Base-by-base conservation (phyloP, 306 rosid species). In the Casuarina equisetifolia region DNA sequence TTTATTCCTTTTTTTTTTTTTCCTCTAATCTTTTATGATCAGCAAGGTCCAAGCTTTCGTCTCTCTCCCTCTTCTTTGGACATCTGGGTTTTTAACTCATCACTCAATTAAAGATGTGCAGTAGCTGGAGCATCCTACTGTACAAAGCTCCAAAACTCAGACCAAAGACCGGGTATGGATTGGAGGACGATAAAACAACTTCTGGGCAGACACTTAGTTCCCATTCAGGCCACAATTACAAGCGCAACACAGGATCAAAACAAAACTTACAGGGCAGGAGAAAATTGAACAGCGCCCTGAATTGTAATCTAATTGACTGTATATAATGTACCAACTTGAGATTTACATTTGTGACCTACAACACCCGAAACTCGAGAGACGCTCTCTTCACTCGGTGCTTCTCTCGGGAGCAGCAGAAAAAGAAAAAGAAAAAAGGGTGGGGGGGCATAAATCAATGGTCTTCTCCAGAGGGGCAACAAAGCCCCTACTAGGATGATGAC, bases 281-380 rank as follows among this genome's bases (percentile, higher is more conserved):
- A 69, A 78, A 74, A 74, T 32, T 80, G 81, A 78, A 45, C 44
- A 63, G 70, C 36, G 81, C 86, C 79, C 84, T 61, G 76, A 67
- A 68, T 80, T 73, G 79, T 78, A 74, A 78, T 76, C 78, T 84
- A 79, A 85, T 70, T 73, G 75, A 50, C 20, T 49, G 77, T 75
- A 78, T 70, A 77, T 74, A 38, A 63, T 74, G 78, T 82, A 76
- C 76, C 32, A 78, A 70, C 50, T 73, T 4, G 35, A 78, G 71
- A 89, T 91, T 83, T 91, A 94, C 96, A 90, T n/a, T 80, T 78
- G 76, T 80, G 51, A 77, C 82, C 90, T 84, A 83, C 92, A 81
- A 82, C 86, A 84, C 80, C 87, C 82, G 67, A 76, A 80, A 82
- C 43, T 79, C 81, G 80, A 82, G 76, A 61, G 82, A 77, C 79